Evolutionary conservation across 768 basidiomycete genomes (phyloP).

Genomic region (Lactarius quietus): DNA sequence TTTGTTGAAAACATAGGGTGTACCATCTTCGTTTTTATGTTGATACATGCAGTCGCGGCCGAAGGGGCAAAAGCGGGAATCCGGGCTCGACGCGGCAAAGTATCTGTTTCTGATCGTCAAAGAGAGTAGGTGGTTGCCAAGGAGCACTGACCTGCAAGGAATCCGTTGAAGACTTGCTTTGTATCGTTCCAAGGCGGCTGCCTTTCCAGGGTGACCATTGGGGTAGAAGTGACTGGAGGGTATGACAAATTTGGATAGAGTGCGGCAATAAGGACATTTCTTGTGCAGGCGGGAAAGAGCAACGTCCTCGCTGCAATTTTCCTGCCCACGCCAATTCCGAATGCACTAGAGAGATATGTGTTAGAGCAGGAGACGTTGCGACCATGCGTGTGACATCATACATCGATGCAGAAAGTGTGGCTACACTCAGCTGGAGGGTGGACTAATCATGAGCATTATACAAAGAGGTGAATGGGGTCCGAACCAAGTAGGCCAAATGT

Average conservation of each 20-base stretch:
- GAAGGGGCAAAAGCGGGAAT: constrained; percentile 65
- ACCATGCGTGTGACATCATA: constrained; percentile 32
- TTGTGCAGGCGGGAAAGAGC: constrained; percentile 60
- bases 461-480: constrained; percentile 4
- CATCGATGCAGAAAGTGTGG: constrained; percentile 74
- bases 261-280: constrained; percentile 76
- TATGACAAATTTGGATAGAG: constrained; percentile 60
- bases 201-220: constrained; percentile 51
- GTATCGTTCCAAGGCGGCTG: constrained; percentile 50
- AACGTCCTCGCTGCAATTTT: constrained; percentile 48
- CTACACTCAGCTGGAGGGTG: constrained; percentile 57
- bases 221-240: constrained; percentile 70
- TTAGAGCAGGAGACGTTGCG: neutral
- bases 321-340: constrained; percentile 69
- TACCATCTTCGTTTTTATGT: constrained; percentile 65
- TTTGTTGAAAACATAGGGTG: constrained; percentile 49
- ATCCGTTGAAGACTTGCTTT: constrained; percentile 71
- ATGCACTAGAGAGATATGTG: constrained; percentile 53
- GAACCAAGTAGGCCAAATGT: constrained; percentile 67
- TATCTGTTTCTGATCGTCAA: constrained; percentile 41
- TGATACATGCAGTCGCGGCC: constrained; percentile 81
- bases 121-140: neutral
- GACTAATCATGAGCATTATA: constrained; percentile 18
- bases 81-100: constrained; percentile 51
- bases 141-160: constrained; percentile 54